Percentiles rank a stretch among this genome's conserved stretches.
Conservation (phyloP, 2,329 filamentous ascomycete species). For the Pleomassaria siparia region DNA sequence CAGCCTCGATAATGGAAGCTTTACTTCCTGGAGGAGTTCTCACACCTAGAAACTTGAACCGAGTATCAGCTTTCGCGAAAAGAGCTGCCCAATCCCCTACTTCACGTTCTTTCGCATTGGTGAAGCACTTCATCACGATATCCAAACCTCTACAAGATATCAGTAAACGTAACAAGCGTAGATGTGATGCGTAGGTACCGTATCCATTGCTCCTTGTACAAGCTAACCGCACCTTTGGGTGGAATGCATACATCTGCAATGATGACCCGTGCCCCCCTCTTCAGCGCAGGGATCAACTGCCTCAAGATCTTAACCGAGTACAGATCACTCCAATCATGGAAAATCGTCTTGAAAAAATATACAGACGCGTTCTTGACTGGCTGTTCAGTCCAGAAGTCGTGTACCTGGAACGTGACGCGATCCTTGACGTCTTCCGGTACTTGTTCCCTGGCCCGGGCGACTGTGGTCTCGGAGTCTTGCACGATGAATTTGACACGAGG, state of each 20-base stretch:
- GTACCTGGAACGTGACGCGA: neutral
- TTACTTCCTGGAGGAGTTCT: neutral
- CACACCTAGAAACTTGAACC: neutral
- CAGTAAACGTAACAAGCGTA: too few relatives aligned
- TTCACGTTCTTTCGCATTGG: neutral
- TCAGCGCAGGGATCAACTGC: constrained; percentile 8
- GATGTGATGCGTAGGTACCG: too few relatives aligned
- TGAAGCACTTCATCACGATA: neutral
- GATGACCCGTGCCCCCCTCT: neutral
- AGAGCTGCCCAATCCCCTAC: neutral
- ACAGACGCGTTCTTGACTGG: constrained; percentile 26
- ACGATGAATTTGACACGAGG: neutral
- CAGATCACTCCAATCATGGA: constrained; percentile 50
- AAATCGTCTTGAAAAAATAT: constrained; percentile 59
- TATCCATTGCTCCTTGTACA: too few relatives aligned
- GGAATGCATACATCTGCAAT: neutral
- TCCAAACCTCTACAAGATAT: neutral
- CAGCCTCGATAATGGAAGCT: neutral
- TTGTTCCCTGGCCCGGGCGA: neutral
- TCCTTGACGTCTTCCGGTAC: neutral
- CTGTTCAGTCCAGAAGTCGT: constrained; percentile 15
- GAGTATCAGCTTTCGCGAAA: neutral
- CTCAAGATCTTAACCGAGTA: constrained; percentile 8
- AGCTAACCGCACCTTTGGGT: neutral
- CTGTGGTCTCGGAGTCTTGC: neutral